Evolutionary conservation across 352 stramenopile genomes (phyloP), one percentile per base, ranked within the genome.

Genomic region (Phytophthora cryptogea): DNA sequence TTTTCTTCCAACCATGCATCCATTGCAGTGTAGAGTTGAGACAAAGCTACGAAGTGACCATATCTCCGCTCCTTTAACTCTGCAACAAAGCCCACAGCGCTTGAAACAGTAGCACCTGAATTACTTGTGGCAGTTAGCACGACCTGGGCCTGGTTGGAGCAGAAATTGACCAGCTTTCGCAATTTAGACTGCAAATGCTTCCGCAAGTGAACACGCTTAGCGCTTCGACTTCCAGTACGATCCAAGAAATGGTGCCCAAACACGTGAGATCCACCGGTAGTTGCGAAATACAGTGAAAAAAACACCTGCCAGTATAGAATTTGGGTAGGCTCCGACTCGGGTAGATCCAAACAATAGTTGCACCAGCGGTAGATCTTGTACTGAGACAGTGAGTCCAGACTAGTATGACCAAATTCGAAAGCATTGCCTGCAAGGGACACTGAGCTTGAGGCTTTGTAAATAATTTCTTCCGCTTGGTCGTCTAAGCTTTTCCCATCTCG

Each of bases 1-100:
- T 69, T 66, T 55, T 92, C 85, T 57, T 94, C 87, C 8, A 95
- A 71, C 87, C 87, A 95, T 28, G 85, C 78, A 53, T 94, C 85
- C 87, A 95, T 94, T 9, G 83, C 87, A 28, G 83, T 87, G 53
- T 89, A 91, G 35, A 89, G 59, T 46, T 88, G 79, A 8, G 82
- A 85, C 9, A 91, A 68, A 17, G 69, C 68, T 8, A 85, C 75
- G 40, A 77, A 81, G 45, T 81, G 73, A 14, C 73, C 70, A 31
- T 88, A 86, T 50, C 62, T 75, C 40, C 68, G 67, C 36, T 88
- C 75, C 32, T 83, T 86, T 16, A 73, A 32, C 11, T 86, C 71
- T 1, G 41, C 52, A 14, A 41, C 30, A 7, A 33, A 49, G 8
- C 43, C 32, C 8, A 47, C 53, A 47, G 23, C 59, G 45, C 42